A percentile compares a stretch with the other conserved stretches of the same genome.
Conservation (phyloP, 495 filamentous ascomycete species). For the Saxophila tyrrhenica region DNA sequence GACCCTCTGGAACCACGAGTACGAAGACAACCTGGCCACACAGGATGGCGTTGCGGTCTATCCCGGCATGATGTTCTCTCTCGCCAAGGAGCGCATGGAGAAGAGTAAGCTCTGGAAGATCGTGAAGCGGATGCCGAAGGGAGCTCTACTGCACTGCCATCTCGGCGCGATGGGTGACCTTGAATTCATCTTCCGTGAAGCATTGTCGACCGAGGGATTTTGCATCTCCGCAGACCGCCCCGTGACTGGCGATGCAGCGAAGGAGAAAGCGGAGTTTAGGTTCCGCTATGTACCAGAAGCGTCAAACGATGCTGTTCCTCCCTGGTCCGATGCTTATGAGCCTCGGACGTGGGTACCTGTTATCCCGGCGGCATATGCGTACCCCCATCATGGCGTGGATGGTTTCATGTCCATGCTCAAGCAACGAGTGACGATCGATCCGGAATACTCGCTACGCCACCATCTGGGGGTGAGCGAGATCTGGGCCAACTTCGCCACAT, state of each 20-base stretch:
- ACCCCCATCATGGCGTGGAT: slow-evolving; percentile 54
- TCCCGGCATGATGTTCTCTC: slow-evolving; percentile 80
- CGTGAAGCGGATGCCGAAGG: slow-evolving; percentile 78
- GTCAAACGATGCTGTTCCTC: slow-evolving; percentile 4
- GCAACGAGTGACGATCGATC: slow-evolving; percentile 54
- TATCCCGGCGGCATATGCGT: slow-evolving; percentile 54
- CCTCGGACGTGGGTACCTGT: slow-evolving; percentile 46
- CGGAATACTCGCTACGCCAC: slow-evolving; percentile 62
- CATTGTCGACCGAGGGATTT: slow-evolving; percentile 64
- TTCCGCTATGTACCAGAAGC: slow-evolving; percentile 35
- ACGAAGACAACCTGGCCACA: slow-evolving; percentile 50
- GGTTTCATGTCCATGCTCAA: slow-evolving; percentile 76
- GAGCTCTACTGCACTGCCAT: slow-evolving; percentile 78
- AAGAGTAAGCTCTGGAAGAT: slow-evolving; percentile 76
- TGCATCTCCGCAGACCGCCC: slow-evolving; percentile 48
- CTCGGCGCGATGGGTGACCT: slow-evolving; percentile 83
- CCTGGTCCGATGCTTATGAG: slow-evolving; percentile 52
- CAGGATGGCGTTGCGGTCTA: slow-evolving; percentile 46
- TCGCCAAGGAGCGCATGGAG: slow-evolving; percentile 71
- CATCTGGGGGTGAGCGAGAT: slow-evolving; percentile 69
- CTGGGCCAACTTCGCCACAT: slow-evolving; percentile 64
- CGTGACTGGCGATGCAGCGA: slow-evolving; percentile 37
- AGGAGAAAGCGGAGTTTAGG: slow-evolving; percentile 35
- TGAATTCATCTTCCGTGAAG: slow-evolving; percentile 59
- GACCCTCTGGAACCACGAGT: slow-evolving; percentile 58